Base-by-base conservation (phyloP, 176 grass and related monocot species). In the Poa annua region DNA sequence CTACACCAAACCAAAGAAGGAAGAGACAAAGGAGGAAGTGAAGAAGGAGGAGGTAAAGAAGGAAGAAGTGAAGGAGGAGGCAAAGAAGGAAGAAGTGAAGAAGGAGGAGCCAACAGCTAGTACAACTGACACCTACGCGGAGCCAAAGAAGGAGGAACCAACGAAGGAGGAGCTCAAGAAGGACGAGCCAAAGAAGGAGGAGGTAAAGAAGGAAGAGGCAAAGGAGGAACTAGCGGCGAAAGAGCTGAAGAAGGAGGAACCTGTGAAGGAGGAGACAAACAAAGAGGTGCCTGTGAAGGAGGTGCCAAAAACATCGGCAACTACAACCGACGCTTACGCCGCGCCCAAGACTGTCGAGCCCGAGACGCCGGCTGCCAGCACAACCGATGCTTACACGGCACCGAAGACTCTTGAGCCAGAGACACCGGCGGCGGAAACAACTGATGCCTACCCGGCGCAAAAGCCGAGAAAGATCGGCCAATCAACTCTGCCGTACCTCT, bases 381-480 rank as follows among this genome's bases (percentile, higher is more conserved):
- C 69, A 48, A 25, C 69, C 13, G 69, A 48, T 0, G 11, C 16
- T 44, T 70, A 70, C 12, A 39, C 39, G 12, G 14, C 44, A 3
- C 70, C 44, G 7, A 73, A 50, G 70, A 73, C 42, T 48, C 14
- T 45, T 24, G 22, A 51, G 45, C 13, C 45, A 3, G 71, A 74
- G 71, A 74, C 71, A 74, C 71, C 44, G 24, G 71, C 45, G 3
- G 44, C 71, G 14, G 44, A 29, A 29, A 29, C 71, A 19, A 29
- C 71, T 4, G 71, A 74, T 32, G 45, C 22, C 7, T 74, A 74
- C 25, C 3, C 24, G 4, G 8, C 8, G 7, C 71, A 25, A 15
- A 50, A 29, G 47, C 45, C 71, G 4, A 74, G 44, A 45, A 73
- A 73, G 71, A 49, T 73, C 7, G 70, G 70, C 3, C 70, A 72